Conservation (phyloP, 1,284 basidiomycete species). For the Apiotrichum veenhuisii region DNA sequence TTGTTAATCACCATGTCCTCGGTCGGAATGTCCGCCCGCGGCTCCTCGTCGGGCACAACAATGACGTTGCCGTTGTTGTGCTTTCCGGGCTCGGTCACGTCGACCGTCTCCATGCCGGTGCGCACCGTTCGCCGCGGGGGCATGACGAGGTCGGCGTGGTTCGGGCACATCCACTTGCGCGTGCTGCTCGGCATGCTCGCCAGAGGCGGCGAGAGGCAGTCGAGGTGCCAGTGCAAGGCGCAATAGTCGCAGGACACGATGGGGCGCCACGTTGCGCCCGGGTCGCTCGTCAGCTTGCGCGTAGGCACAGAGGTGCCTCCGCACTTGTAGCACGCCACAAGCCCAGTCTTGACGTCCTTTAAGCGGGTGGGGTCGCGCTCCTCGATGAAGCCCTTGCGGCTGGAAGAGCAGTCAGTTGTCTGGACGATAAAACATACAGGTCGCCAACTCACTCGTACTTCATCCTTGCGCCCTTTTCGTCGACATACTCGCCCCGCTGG, state of each 20-base stretch:
- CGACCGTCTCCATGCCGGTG: constrained; percentile 62
- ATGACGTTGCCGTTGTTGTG: constrained; percentile 91
- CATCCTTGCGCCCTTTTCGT: constrained; percentile 68
- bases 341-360: constrained; percentile 75
- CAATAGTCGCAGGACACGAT: constrained; percentile 97
- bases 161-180: constrained; percentile 99
- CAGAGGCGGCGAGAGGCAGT: constrained; percentile 90
- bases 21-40: constrained; percentile 32
- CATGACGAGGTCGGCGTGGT: constrained; percentile 79
- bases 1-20: constrained; percentile 55
- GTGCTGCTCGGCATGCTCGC: constrained; percentile 76
- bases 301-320: constrained; percentile 64
- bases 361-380: constrained; percentile 85
- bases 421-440: neutral
- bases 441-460: constrained; percentile 64
- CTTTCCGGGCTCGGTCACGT: constrained; percentile 64
- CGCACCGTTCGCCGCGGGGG: constrained; percentile 72
- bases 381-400: constrained; percentile 82
- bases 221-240: constrained; percentile 90
- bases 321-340: constrained; percentile 85
- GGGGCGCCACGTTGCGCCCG: constrained; percentile 47
- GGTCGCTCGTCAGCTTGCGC: constrained; percentile 34
- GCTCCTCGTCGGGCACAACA: constrained; percentile 65
- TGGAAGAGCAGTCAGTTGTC: constrained; percentile 42
- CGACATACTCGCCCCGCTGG: constrained; percentile 71